Evolutionary conservation across 148 eudicot genomes (phyloP), one percentile per base, ranked within the genome.

Genomic region (Persicaria tinctoria): DNA sequence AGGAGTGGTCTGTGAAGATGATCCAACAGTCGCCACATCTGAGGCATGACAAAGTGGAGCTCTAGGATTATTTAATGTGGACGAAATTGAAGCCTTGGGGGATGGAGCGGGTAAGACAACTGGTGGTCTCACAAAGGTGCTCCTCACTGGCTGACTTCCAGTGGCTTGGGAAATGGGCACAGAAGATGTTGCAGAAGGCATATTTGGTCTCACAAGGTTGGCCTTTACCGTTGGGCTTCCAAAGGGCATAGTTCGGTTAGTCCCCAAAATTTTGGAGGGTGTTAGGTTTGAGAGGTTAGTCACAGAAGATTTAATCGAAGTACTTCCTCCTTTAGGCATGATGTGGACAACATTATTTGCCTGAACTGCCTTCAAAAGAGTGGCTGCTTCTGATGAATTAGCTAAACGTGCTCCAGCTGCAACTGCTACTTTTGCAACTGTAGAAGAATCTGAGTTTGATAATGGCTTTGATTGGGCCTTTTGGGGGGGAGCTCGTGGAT

Each of bases 331-430:
- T 27, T 84, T 86, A 18, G 87, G 79, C 62, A 80, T 86, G 78
- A 88, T 84, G 74, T 78, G 90, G 11, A 89, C 83, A 10, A 86
- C 82, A 46, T 85, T 88, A 73, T 91, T 90, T 41, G 90, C 75
- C 70, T 87, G 97, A n/a, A 90, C 82, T 66, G 82, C 92, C 81
- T 89, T 91, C 14, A 85, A 73, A 54, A 88, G 76, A 47, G 87
- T 69, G 11, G 90, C 86, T 14, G 94, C 93, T 77, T 83, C 92
- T 6, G 86, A 86, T 16, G 90, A 84, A 81, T 86, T 83, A 75
- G 84, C 92, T 70, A 92, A 83, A 51, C 97, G 97, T 59, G 96
- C 96, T 77, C 99, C 97, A 47, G 93, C 99, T 73, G 97, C 92
- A 73, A 90, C 88, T 62, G 99, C 97, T 63, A 91, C 84, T 57